phyloP scores from a whole-genome alignment of 306 rosid species.

The Erythrophleum fordii region DNA sequence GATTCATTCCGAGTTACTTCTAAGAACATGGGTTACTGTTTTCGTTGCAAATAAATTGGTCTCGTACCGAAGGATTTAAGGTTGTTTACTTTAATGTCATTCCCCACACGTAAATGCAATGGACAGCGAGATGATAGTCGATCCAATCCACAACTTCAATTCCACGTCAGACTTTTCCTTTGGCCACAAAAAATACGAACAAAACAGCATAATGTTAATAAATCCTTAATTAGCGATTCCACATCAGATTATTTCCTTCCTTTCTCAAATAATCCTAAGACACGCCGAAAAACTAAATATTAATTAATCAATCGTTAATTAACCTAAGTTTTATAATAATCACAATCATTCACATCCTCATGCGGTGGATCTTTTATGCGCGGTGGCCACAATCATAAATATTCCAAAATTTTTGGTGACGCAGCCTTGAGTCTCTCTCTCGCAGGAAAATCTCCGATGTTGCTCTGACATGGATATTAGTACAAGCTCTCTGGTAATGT shows the following conservation, averaged over 20 bases:
- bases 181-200: too few species aligned
- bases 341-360: background rate
- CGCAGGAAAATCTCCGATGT: background rate
- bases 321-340: background rate
- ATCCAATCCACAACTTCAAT: background rate
- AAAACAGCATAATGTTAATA: too few species aligned
- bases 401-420: background rate
- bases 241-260: too few species aligned
- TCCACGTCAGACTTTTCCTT: background rate
- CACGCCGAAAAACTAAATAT: background rate
- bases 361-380: background rate
- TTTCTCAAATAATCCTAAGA: too few species aligned
- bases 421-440: background rate
- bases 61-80: too few species aligned
- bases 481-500: constrained; percentile 29
- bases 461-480: constrained; percentile 24
- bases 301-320: background rate
- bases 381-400: background rate
- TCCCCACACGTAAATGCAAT: background rate
- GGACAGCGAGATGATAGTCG: background rate
- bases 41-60: too few species aligned
- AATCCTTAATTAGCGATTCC: too few species aligned
- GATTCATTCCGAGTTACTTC: too few species aligned
- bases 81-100: too few species aligned
- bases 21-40: too few species aligned